These are phyloP conservation scores for Coccinonectria pachysandricola DNA, from an alignment of 2,329 filamentous ascomycete genomes.

Conservation along the genomic window DNA sequence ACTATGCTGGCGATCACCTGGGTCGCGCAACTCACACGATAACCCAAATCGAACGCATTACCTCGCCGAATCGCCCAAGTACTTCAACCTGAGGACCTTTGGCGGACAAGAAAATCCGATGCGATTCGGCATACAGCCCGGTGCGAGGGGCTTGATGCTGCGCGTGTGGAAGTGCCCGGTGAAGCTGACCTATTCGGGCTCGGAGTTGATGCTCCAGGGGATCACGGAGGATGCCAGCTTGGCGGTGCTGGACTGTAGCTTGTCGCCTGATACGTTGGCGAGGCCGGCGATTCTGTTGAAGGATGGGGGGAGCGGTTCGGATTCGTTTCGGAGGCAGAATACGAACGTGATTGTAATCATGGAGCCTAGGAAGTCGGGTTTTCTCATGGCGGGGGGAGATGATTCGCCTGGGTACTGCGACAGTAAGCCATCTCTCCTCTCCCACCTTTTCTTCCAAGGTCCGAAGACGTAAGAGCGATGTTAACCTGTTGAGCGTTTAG, in stretches of 20 bases:
- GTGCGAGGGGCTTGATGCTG: slow-evolving; percentile 14
- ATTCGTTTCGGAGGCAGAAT: slow-evolving; percentile 12
- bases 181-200: slow-evolving; percentile 11
- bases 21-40: slow-evolving; percentile 3
- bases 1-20: slow-evolving; percentile 20
- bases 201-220: slow-evolving; percentile 14
- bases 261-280: slow-evolving; percentile 17
- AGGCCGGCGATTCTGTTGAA: slow-evolving; percentile 16
- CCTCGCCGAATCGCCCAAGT: slow-evolving; percentile 14
- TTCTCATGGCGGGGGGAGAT: slow-evolving; percentile 7
- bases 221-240: slow-evolving; percentile 12
- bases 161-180: slow-evolving; percentile 19
- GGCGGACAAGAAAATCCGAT: slow-evolving; percentile 15
- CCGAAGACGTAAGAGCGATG: too few relatives aligned
- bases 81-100: slow-evolving; percentile 18
- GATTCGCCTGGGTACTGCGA: slow-evolving; percentile 4
- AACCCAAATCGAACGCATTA: slow-evolving; percentile 14
- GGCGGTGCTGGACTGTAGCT: slow-evolving; percentile 18
- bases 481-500: slow-evolving; percentile 3
- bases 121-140: slow-evolving; percentile 14
- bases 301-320: slow-evolving; percentile 11
- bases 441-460: too few relatives aligned
- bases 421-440: slow-evolving; percentile 3
- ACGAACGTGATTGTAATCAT: slow-evolving; percentile 18
- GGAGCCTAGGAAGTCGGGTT: slow-evolving; percentile 14